Evolutionary conservation across 768 basidiomycete species (phyloP).

Genomic region (Kwoniella sp.): DNA sequence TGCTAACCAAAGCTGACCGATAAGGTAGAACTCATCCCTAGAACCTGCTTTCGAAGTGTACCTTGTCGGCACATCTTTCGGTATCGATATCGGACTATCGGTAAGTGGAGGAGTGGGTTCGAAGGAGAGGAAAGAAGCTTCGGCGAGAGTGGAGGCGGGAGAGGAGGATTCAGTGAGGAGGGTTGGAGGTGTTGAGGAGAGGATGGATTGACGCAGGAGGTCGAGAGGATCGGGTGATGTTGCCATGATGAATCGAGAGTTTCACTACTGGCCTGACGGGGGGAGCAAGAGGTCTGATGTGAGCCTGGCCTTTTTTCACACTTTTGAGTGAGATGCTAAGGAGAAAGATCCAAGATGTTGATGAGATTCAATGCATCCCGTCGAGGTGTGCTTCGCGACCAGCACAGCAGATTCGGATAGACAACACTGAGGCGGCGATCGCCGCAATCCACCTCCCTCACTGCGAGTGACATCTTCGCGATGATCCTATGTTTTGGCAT

Average conservation of each 20-base stretch:
- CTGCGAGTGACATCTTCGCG: neutral
- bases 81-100: constrained; percentile 56
- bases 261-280: too few species aligned
- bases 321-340: too few species aligned
- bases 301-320: too few species aligned
- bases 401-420: too few species aligned
- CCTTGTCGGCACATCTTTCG: constrained; percentile 75
- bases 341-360: too few species aligned
- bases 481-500: neutral
- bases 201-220: constrained; percentile 49
- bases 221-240: constrained; percentile 47
- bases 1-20: constrained; percentile 81
- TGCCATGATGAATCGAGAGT: constrained; percentile 5
- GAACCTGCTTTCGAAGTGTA: constrained; percentile 62
- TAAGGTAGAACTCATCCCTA: constrained; percentile 67
- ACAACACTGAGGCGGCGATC: neutral
- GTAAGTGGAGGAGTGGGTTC: constrained; percentile 21
- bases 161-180: constrained; percentile 50
- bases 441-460: neutral
- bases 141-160: constrained; percentile 57
- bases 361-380: too few species aligned
- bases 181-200: constrained; percentile 27
- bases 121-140: constrained; percentile 70
- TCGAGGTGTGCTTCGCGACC: too few species aligned
- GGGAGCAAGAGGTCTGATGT: too few species aligned